A percentile compares a stretch with the other conserved stretches of the same genome.
Conservation (phyloP, 768 basidiomycete genomes). For the Candolleomyces aberdarensis region DNA sequence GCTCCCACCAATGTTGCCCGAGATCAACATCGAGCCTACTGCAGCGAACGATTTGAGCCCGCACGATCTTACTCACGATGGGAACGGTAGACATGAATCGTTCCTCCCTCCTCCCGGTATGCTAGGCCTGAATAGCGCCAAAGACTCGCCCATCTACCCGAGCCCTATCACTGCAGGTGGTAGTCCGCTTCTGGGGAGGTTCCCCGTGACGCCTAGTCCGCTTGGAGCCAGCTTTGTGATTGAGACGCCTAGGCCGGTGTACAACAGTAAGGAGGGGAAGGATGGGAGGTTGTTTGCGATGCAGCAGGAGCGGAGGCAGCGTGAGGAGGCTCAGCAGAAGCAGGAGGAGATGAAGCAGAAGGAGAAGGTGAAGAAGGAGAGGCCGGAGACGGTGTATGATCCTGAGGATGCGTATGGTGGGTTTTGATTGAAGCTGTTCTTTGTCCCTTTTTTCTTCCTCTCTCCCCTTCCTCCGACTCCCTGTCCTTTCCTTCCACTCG, state of each 20-base stretch:
- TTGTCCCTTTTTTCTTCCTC: not conserved
- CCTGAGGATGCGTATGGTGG: slow-evolving; percentile 70
- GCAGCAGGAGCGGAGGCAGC: slow-evolving; percentile 1
- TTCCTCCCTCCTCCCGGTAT: not conserved
- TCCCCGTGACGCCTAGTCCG: slow-evolving; percentile 39
- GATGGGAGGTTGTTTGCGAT: not conserved
- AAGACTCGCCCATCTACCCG: slow-evolving; percentile 17
- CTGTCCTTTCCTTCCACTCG: not conserved
- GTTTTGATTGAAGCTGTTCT: slow-evolving; percentile 36
- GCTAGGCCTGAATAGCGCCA: slow-evolving; percentile 1
- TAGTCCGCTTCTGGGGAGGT: slow-evolving; percentile 16
- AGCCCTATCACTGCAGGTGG: slow-evolving; percentile 12
- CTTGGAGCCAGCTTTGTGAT: slow-evolving; percentile 34
- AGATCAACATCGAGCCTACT: slow-evolving; percentile 39
- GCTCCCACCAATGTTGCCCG: slow-evolving; percentile 50
- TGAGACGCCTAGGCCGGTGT: slow-evolving; percentile 10
- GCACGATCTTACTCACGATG: slow-evolving; percentile 9
- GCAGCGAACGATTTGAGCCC: slow-evolving; percentile 32
- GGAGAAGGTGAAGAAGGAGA: slow-evolving; percentile 22
- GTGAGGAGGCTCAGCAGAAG: not conserved
- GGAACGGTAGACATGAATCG: slow-evolving; percentile 12
- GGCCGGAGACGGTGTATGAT: slow-evolving; percentile 56
- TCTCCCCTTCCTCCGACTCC: not conserved
- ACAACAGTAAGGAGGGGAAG: not conserved
- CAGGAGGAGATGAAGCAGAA: slow-evolving; percentile 1